These are phyloP conservation scores for Aphanomyces stellatus DNA, from an alignment of 352 stramenopile genomes.

Conservation along the genomic window DNA sequence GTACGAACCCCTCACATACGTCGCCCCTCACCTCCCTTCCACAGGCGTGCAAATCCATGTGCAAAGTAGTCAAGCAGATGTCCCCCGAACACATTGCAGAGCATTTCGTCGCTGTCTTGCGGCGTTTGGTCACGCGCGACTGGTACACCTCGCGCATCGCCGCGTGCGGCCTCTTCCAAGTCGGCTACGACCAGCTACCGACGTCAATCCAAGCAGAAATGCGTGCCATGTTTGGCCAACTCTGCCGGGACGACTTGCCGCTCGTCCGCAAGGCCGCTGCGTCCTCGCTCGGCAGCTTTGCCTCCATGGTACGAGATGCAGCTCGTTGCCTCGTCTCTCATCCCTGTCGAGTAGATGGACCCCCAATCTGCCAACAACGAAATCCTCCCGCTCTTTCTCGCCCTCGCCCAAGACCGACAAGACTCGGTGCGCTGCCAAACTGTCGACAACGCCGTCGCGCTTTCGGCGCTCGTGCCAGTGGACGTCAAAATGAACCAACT, in stretches of 20 bases:
- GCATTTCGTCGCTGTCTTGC: constrained; percentile 91
- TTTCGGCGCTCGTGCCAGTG: constrained; percentile 80
- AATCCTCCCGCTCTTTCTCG: constrained; percentile 77
- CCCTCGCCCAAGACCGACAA: constrained; percentile 85
- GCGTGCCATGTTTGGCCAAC: constrained; percentile 85
- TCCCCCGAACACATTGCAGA: constrained; percentile 71
- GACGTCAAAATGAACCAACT: constrained; percentile 73
- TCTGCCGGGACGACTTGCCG: constrained; percentile 95
- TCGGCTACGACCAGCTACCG: constrained; percentile 48
- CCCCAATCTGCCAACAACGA: constrained; percentile 47
- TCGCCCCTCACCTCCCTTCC: background rate
- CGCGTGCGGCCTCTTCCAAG: constrained; percentile 74
- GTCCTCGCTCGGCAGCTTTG: constrained; percentile 83
- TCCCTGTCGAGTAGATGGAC: constrained; percentile 38
- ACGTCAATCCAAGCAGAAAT: constrained; percentile 70
- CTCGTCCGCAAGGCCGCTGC: constrained; percentile 94
- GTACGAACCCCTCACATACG: constrained; percentile 21
- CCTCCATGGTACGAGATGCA: constrained; percentile 35
- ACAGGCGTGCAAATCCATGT: constrained; percentile 84
- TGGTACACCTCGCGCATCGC: constrained; percentile 89
- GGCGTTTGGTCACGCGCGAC: constrained; percentile 90
- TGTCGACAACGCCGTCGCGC: constrained; percentile 93
- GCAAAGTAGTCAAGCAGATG: constrained; percentile 82
- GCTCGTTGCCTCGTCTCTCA: background rate
- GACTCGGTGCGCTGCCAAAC: constrained; percentile 97